A percentile compares a stretch with the other conserved stretches of the same genome.
phyloP scores from a whole-genome alignment of 495 filamentous ascomycete genomes.

The Daldinia decipiens region DNA sequence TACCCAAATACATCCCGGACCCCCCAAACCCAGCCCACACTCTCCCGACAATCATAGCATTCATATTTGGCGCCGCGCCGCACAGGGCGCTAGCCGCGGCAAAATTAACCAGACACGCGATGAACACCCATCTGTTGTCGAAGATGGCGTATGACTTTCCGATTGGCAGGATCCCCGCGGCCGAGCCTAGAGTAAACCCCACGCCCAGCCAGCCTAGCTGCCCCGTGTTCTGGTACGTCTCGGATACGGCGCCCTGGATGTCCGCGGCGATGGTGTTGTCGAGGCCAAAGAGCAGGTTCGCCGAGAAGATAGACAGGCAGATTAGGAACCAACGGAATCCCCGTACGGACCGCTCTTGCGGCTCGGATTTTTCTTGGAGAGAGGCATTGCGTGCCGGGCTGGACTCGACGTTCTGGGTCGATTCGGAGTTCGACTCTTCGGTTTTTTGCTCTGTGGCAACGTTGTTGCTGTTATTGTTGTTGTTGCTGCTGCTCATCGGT shows the following conservation, averaged over 20 bases:
- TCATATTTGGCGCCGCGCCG: slow-evolving; percentile 63
- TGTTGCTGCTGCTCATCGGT: background rate
- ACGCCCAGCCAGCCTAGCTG: slow-evolving; percentile 67
- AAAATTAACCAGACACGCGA: slow-evolving; percentile 62
- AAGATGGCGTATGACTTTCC: slow-evolving; percentile 61
- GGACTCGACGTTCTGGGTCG: slow-evolving; percentile 46
- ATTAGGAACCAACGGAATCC: slow-evolving; percentile 52
- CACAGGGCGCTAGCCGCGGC: slow-evolving; percentile 64
- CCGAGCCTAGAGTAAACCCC: slow-evolving; percentile 61
- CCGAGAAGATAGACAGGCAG: slow-evolving; percentile 58
- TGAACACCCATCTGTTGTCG: slow-evolving; percentile 64
- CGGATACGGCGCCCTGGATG: slow-evolving; percentile 62
- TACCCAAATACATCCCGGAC: slow-evolving; percentile 62
- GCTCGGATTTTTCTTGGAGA: slow-evolving; percentile 1
- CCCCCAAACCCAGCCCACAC: slow-evolving; percentile 57
- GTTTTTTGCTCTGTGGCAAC: slow-evolving; percentile 4
- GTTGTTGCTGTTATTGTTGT: background rate
- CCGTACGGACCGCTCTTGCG: slow-evolving; percentile 27
- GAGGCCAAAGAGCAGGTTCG: slow-evolving; percentile 64
- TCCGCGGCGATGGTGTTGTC: slow-evolving; percentile 72
- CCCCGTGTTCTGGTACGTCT: slow-evolving; percentile 55
- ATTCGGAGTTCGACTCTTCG: slow-evolving; percentile 11
- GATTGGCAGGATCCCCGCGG: slow-evolving; percentile 53
- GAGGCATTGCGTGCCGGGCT: slow-evolving; percentile 45
- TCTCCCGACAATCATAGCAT: slow-evolving; percentile 64